Evolutionary conservation across 495 filamentous ascomycete genomes (phyloP).

Genomic region (Elasticomyces elasticus): DNA sequence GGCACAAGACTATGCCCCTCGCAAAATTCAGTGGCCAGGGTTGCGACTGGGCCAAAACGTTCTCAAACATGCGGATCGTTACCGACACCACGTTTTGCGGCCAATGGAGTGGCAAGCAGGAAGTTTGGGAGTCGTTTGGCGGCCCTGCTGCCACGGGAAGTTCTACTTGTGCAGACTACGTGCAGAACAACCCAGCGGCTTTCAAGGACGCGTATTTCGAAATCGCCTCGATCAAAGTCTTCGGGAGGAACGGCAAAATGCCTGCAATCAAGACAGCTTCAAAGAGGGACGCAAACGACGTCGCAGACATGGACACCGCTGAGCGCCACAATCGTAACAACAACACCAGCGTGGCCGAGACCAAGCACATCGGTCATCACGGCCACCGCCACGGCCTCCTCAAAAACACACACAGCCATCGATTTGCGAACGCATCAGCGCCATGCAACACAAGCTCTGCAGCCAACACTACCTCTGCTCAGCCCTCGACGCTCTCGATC

Average conservation of each 20-base stretch:
- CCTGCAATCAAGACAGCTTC: neutral
- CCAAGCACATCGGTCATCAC: too few relatives aligned
- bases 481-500: too few relatives aligned
- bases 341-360: too few relatives aligned
- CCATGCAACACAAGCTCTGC: too few relatives aligned
- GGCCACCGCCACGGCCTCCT: too few relatives aligned
- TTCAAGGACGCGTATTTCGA: slow-evolving; percentile 44
- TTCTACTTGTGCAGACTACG: slow-evolving; percentile 33
- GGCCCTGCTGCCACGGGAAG: neutral
- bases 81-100: slow-evolving; percentile 85
- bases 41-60: slow-evolving; percentile 56
- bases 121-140: slow-evolving; percentile 2
- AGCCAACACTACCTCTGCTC: too few relatives aligned
- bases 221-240: slow-evolving; percentile 39
- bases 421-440: too few relatives aligned
- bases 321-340: too few relatives aligned
- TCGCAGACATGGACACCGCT: too few relatives aligned
- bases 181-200: slow-evolving; percentile 30
- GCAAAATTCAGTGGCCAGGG: slow-evolving; percentile 47
- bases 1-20: slow-evolving; percentile 50
- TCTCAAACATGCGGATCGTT: slow-evolving; percentile 63
- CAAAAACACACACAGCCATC: too few relatives aligned
- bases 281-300: too few relatives aligned
- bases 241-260: neutral
- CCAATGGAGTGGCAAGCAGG: slow-evolving; percentile 63